These are phyloP conservation scores for Cucumis cinereus DNA, from an alignment of 306 rosid genomes.

Conservation along the genomic window DNA sequence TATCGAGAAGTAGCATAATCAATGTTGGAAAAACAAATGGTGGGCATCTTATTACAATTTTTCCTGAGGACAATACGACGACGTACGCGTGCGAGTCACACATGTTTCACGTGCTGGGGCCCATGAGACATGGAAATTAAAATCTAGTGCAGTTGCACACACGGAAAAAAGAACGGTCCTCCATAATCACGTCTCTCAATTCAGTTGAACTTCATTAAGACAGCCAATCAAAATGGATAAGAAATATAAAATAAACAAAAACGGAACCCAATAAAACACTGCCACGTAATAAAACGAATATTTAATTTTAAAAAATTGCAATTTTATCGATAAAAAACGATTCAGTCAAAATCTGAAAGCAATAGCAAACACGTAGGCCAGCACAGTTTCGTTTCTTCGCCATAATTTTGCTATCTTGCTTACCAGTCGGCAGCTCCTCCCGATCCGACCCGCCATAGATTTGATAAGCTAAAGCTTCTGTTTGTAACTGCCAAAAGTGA, in stretches of 20 bases:
- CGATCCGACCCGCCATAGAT: not conserved
- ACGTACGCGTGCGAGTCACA: not conserved
- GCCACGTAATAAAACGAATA: not conserved
- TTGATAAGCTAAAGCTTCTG: not conserved
- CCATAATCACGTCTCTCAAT: not conserved
- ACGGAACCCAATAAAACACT: not conserved
- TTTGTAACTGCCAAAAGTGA: not conserved
- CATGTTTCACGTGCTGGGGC: not conserved
- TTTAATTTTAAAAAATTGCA: not conserved
- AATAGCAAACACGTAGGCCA: not conserved
- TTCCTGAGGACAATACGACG: not conserved
- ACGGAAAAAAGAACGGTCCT: not conserved
- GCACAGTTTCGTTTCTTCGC: not conserved
- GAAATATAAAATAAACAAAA: not conserved
- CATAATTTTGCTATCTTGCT: constrained; percentile 7
- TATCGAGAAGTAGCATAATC: too few species aligned
- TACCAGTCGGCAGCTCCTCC: not conserved
- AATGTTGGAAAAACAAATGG: not conserved
- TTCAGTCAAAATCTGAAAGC: not conserved
- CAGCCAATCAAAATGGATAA: not conserved
- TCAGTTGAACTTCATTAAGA: too few species aligned
- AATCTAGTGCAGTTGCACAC: not conserved
- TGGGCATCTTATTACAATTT: too few species aligned
- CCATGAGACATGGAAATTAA: not conserved
- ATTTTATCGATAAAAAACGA: not conserved